Evolutionary conservation across 2,329 filamentous ascomycete species (phyloP), one percentile per base, ranked within the genome.

Genomic region (Coleophoma crateriformis): DNA sequence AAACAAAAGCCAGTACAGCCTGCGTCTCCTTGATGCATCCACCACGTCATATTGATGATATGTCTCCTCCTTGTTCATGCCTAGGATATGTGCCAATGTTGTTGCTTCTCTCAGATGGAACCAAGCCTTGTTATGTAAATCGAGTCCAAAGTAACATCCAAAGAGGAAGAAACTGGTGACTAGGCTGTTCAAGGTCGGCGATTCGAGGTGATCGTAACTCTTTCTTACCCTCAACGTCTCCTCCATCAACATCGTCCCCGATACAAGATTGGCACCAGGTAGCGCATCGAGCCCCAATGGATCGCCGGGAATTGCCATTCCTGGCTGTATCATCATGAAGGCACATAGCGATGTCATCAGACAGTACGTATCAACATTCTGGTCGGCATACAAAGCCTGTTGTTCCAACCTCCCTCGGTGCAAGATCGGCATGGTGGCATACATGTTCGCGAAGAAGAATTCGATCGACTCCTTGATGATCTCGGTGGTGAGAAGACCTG

Each of bases 141-240:
- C 85, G 43, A 88, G 70, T 35, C 81, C 84, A 53, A 86, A 85
- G 64, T 85, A 81, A 50, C 84, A 85, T 35, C 80, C 85, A 59
- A 88, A 90, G 22, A 92, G 65, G 64, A 92, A 90, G 67, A 88
- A 90, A 48, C 85, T 90, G n/a, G 85, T 89, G 51, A 84, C 81
- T 12, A 88, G 65, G 41, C 72, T 77, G 58, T 81, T 80, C 51
- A 78, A 65, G 8, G 72, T 79, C 7, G 81, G 75, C 13, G 69
- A 69, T 46, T 81, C 78, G 33, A 79, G 71, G 54, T 82, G 81
- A 51, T 85, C 81, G 54, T 76, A 78, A 19, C 78, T 77, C 61
- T 82, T 84, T 49, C 82, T 76, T 4, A 85, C 81, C n/a, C 80
- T 75, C 14, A 84, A 64, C 1, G 78, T 75, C 65, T 90, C 87